A percentile compares a stretch with the other conserved stretches of the same genome.
These are phyloP conservation scores for Pichia nakasei DNA, from an alignment of 805 yeast genomes.

Conservation along the genomic window DNA sequence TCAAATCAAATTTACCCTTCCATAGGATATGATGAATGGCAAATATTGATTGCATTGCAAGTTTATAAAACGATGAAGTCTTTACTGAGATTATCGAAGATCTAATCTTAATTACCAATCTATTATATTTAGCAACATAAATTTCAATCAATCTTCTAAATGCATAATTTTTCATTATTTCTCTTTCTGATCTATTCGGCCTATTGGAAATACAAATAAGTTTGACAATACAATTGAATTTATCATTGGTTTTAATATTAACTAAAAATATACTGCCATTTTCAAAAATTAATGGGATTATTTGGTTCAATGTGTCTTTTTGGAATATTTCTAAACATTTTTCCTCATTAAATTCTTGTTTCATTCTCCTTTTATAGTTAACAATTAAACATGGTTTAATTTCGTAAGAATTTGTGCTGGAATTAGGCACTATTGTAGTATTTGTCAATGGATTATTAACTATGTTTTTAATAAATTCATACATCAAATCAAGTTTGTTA, in stretches of 20 bases:
- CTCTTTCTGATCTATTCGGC: constrained; percentile 18
- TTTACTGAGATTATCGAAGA: constrained; percentile 15
- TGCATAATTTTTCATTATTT: constrained; percentile 21
- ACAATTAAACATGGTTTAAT: constrained; percentile 23
- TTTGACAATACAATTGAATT: constrained; percentile 10
- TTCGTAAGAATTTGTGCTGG: constrained; percentile 13
- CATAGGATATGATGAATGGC: constrained; percentile 22
- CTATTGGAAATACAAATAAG: constrained; percentile 22
- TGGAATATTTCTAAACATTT: constrained; percentile 20
- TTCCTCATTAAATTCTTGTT: constrained; percentile 24
- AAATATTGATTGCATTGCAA: constrained; percentile 20
- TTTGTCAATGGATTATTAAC: constrained; percentile 15
- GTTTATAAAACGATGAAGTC: constrained; percentile 17
- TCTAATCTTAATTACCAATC: constrained; percentile 19
- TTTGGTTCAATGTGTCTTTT: constrained; percentile 22
- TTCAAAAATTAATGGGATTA: constrained; percentile 25
- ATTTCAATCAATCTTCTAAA: constrained; percentile 24
- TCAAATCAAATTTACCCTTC: constrained; percentile 17
- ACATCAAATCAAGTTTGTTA: constrained; percentile 22
- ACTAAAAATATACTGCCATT: constrained; percentile 23
- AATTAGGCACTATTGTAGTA: constrained; percentile 4
- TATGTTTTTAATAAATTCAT: constrained; percentile 24
- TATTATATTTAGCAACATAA: constrained; percentile 23
- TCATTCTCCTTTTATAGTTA: constrained; percentile 19
- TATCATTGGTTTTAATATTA: constrained; percentile 18